phyloP scores from a whole-genome alignment of 768 basidiomycete species.

The Russula sp. region DNA sequence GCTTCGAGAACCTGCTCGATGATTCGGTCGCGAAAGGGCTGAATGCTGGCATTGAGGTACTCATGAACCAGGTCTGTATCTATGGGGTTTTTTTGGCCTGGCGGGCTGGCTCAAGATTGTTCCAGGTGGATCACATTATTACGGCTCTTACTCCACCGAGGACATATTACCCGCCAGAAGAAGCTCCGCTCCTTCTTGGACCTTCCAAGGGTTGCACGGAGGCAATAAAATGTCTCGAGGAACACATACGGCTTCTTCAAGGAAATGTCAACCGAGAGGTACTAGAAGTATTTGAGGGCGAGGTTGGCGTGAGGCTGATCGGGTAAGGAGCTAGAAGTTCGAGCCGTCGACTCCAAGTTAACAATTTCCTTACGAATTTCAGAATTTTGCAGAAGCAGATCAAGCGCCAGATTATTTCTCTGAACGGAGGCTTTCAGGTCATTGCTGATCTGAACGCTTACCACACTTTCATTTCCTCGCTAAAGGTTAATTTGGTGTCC shows the following conservation, averaged over 20 bases:
- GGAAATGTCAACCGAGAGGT: constrained; percentile 96
- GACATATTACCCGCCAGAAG: constrained; percentile 89
- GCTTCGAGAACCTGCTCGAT: constrained; percentile 88
- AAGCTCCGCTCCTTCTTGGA: constrained; percentile 71
- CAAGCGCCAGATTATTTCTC: constrained; percentile 94
- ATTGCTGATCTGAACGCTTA: constrained; percentile 97
- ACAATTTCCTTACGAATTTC: constrained; percentile 2
- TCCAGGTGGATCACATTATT: constrained; percentile 90
- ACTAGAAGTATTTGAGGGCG: constrained; percentile 96
- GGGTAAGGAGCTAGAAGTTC: constrained; percentile 29
- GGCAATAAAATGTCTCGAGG: constrained; percentile 83
- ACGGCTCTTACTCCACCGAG: constrained; percentile 74
- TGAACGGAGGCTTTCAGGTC: constrained; percentile 90
- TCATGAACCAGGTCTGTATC: constrained; percentile 82
- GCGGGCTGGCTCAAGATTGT: not conserved
- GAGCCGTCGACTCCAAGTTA: constrained; percentile 7
- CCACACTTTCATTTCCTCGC: constrained; percentile 79
- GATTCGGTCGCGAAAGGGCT: constrained; percentile 91
- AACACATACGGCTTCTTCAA: constrained; percentile 86
- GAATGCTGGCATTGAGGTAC: constrained; percentile 91
- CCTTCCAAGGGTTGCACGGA: constrained; percentile 88
- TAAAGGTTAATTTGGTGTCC: constrained; percentile 54
- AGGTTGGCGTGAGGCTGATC: constrained; percentile 78
- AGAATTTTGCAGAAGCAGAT: constrained; percentile 96
- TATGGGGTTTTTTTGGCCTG: not conserved